Percentiles rank a stretch among this genome's conserved stretches.
Conservation (phyloP, 495 filamentous ascomycete genomes). For the Amorphotheca resinae region DNA sequence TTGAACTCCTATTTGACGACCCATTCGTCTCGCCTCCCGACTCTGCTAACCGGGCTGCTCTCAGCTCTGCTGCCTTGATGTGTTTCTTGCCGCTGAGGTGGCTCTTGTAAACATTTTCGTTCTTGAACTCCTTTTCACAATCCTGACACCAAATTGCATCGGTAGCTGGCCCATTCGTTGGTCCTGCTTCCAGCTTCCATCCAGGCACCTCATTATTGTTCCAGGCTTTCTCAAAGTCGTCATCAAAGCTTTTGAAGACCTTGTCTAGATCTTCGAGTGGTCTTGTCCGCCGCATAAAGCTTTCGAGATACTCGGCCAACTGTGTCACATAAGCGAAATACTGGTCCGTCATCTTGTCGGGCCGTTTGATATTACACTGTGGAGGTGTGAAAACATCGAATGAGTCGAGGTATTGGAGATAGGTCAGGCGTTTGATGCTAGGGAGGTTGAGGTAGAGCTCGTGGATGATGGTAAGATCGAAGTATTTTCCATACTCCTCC, state of each 20-base stretch:
- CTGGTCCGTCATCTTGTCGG: slow-evolving; percentile 75
- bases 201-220: slow-evolving; percentile 61
- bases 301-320: slow-evolving; percentile 70
- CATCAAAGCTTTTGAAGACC: slow-evolving; percentile 58
- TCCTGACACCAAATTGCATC: slow-evolving; percentile 78
- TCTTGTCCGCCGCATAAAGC: slow-evolving; percentile 65
- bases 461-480: slow-evolving; percentile 74
- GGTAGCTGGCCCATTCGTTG: slow-evolving; percentile 32
- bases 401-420: slow-evolving; percentile 79
- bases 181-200: slow-evolving; percentile 52
- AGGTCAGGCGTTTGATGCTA: slow-evolving; percentile 66
- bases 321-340: slow-evolving; percentile 85
- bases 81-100: slow-evolving; percentile 90
- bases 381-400: slow-evolving; percentile 80
- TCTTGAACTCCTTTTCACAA: slow-evolving; percentile 90
- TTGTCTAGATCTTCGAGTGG: slow-evolving; percentile 77
- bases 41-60: slow-evolving; percentile 24
- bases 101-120: slow-evolving; percentile 83
- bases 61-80: slow-evolving; percentile 60
- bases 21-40: slow-evolving; percentile 20
- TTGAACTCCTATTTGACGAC: slow-evolving; percentile 17
- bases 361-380: slow-evolving; percentile 52
- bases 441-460: slow-evolving; percentile 85
- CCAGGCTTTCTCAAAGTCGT: slow-evolving; percentile 79
- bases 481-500: slow-evolving; percentile 79